Evolutionary conservation across 805 yeast genomes (phyloP).

Genomic region (Ogataea saltuana): DNA sequence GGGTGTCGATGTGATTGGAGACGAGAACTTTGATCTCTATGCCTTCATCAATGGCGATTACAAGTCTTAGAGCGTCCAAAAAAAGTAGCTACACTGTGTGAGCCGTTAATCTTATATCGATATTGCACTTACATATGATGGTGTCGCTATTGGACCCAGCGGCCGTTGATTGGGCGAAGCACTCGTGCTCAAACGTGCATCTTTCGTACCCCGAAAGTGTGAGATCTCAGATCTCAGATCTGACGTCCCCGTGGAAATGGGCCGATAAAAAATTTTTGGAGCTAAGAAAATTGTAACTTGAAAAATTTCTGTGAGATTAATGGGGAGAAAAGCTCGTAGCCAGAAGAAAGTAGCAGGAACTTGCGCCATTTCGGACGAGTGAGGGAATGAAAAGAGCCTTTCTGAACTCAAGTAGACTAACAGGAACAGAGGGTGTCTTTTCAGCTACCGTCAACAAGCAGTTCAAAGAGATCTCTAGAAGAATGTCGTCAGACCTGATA

Average conservation of each 20-base stretch:
- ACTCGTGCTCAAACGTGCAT: too few relatives aligned
- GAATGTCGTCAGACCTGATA: not conserved
- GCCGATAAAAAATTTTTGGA: not conserved
- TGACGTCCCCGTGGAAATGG: not conserved
- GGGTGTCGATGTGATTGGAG: slow-evolving; percentile 3
- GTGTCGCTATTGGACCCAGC: too few relatives aligned
- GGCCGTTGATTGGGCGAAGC: too few relatives aligned
- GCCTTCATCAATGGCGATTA: slow-evolving; percentile 21
- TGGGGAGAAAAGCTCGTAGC: not conserved
- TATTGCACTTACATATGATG: too few relatives aligned
- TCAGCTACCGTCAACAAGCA: too few relatives aligned
- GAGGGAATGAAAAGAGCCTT: not conserved
- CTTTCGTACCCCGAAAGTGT: not conserved
- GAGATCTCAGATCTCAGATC: slow-evolving; percentile 3
- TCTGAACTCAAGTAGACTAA: not conserved
- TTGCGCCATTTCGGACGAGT: not conserved
- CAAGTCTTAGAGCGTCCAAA: not conserved
- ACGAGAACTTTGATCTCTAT: slow-evolving; percentile 21
- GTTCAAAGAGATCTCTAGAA: not conserved
- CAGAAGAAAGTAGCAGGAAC: not conserved
- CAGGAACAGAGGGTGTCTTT: too few relatives aligned
- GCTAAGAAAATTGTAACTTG: not conserved
- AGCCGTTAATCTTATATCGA: too few relatives aligned
- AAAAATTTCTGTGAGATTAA: not conserved
- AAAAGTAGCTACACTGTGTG: too few relatives aligned